A percentile compares a stretch with the other conserved stretches of the same genome.
These are phyloP conservation scores for Buddleja alternifolia DNA, from an alignment of 257 asterid genomes.

Conservation along the genomic window DNA sequence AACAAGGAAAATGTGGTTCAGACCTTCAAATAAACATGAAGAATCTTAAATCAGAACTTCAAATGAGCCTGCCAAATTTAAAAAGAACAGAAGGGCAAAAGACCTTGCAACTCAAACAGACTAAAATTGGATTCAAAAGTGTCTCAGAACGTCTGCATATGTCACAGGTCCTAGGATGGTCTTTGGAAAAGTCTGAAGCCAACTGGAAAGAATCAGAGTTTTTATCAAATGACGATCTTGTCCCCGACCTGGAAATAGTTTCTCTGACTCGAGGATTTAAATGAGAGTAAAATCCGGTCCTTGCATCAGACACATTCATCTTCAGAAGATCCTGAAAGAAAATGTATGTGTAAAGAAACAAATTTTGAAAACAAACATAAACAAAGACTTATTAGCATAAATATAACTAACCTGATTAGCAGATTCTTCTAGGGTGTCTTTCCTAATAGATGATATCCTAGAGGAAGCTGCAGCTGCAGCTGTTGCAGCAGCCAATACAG, in stretches of 20 bases:
- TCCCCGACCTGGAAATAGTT: conserved; percentile 56
- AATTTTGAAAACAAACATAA: background rate
- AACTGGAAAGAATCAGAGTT: conserved; percentile 49
- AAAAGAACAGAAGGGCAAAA: conserved; percentile 13
- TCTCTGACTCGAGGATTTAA: conserved; percentile 67
- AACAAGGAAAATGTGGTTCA: background rate
- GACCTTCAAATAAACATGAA: conserved; percentile 12
- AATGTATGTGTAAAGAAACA: background rate
- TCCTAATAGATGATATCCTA: conserved; percentile 78
- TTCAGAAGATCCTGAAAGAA: conserved; percentile 54
- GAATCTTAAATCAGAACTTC: conserved; percentile 7
- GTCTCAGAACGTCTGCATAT: conserved; percentile 86
- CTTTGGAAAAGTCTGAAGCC: conserved; percentile 59
- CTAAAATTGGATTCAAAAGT: conserved; percentile 72
- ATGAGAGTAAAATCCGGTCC: conserved; percentile 52
- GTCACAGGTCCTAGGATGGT: conserved; percentile 80
- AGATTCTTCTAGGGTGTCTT: conserved; percentile 76
- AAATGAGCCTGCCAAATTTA: background rate
- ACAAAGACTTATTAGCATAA: conserved; percentile 17
- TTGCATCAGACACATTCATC: conserved; percentile 47
- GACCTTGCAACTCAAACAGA: conserved; percentile 97
- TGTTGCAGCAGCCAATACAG: conserved; percentile 96
- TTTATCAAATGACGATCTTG: conserved; percentile 53
- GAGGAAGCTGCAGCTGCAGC: conserved; percentile 99
- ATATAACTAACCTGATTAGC: conserved; percentile 59